These are phyloP conservation scores for Beta macrorhiza DNA, from an alignment of 179 eudicot genomes.

Conservation along the genomic window DNA sequence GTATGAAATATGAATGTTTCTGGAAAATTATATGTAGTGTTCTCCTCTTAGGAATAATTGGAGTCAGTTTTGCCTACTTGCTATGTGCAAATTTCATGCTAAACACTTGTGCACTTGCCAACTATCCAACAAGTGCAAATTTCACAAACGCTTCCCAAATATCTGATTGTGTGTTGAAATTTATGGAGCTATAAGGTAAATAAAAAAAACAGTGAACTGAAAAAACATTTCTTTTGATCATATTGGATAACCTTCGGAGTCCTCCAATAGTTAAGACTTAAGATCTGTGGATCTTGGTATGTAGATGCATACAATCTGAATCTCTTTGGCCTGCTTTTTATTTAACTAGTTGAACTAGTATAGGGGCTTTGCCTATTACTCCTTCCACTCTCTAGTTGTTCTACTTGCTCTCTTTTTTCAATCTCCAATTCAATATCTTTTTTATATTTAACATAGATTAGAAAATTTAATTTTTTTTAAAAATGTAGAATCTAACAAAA, in stretches of 20 bases:
- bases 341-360: background rate
- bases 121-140: background rate
- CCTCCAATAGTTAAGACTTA: background rate
- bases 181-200: background rate
- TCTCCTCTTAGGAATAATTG: conserved; percentile 14
- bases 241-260: background rate
- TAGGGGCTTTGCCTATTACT: background rate
- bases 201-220: background rate
- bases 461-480: too few relatives aligned
- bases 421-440: too few relatives aligned
- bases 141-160: background rate
- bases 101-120: background rate
- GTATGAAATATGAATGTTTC: conserved; percentile 40
- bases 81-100: background rate
- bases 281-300: background rate
- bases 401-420: too few relatives aligned
- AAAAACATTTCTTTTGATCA: background rate
- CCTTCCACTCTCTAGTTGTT: too few relatives aligned
- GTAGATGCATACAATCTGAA: background rate
- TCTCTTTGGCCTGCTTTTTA: background rate
- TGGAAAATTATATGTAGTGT: conserved; percentile 26
- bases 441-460: too few relatives aligned
- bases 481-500: too few relatives aligned
- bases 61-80: conserved; percentile 4
- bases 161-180: background rate